Percentiles rank a stretch among this genome's conserved stretches.
phyloP scores from a whole-genome alignment of 2,329 filamentous ascomycete species.

The Annulohypoxylon truncatum region DNA sequence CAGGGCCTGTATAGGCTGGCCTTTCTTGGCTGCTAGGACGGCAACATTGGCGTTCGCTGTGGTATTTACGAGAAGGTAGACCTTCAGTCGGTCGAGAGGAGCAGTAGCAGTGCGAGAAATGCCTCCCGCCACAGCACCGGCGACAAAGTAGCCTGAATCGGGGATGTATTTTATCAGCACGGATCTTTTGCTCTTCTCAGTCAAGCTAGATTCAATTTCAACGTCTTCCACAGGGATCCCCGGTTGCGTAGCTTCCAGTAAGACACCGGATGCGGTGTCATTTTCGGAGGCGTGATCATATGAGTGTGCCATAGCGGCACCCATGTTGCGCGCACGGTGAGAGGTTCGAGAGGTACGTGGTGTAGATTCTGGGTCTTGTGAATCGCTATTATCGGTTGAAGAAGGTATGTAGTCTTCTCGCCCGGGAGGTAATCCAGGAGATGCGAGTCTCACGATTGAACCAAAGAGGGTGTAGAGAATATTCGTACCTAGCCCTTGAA shows the following conservation, averaged over 20 bases:
- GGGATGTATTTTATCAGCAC: slow-evolving; percentile 77
- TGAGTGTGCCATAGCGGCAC: slow-evolving; percentile 32
- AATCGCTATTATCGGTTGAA: slow-evolving; percentile 30
- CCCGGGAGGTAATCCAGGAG: slow-evolving; percentile 55
- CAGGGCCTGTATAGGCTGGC: slow-evolving; percentile 72
- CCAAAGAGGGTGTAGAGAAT: slow-evolving; percentile 81
- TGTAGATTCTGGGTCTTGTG: slow-evolving; percentile 17
- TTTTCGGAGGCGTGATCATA: slow-evolving; percentile 31
- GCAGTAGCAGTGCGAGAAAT: slow-evolving; percentile 95
- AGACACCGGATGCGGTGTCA: slow-evolving; percentile 30
- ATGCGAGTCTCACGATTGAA: slow-evolving; percentile 76
- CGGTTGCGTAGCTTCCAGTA: slow-evolving; percentile 38
- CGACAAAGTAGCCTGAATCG: slow-evolving; percentile 96
- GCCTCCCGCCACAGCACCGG: slow-evolving; percentile 93
- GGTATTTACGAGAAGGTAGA: slow-evolving; percentile 95
- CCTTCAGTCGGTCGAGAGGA: slow-evolving; percentile 95
- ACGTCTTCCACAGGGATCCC: slow-evolving; percentile 41
- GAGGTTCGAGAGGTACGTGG: slow-evolving; percentile 25
- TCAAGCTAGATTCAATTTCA: slow-evolving; percentile 50
- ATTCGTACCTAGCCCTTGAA: slow-evolving; percentile 93
- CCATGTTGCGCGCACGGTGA: slow-evolving; percentile 38
- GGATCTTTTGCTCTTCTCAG: slow-evolving; percentile 56
- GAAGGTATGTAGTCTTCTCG: slow-evolving; percentile 29
- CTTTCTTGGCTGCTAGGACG: slow-evolving; percentile 75
- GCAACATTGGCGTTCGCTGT: slow-evolving; percentile 66